Percentiles rank a stretch among this genome's conserved stretches.
These are phyloP conservation scores for Alternaria sp. DNA, from an alignment of 2,329 filamentous ascomycete species.

Conservation along the genomic window DNA sequence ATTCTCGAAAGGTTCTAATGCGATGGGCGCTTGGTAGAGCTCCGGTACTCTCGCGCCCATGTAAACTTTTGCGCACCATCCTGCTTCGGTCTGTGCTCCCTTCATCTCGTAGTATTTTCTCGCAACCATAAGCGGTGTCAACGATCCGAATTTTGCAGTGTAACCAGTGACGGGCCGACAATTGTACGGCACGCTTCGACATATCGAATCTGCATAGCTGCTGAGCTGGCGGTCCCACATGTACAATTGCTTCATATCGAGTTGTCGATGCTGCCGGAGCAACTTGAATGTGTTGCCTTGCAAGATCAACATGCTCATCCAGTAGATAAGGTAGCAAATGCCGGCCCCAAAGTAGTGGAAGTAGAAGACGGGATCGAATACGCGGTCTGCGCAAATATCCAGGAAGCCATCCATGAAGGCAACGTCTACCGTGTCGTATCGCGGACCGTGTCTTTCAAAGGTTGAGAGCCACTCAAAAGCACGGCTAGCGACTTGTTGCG, in stretches of 20 bases:
- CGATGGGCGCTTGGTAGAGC: constrained; percentile 35
- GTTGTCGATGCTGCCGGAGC: constrained; percentile 28
- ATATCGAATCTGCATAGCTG: constrained; percentile 41
- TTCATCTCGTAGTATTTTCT: constrained; percentile 44
- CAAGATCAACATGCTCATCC: constrained; percentile 47
- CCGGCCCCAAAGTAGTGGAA: constrained; percentile 42
- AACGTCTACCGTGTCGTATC: constrained; percentile 35
- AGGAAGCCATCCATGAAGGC: constrained; percentile 34
- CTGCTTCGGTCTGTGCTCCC: constrained; percentile 29
- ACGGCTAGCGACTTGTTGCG: constrained; percentile 29
- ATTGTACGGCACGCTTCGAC: constrained; percentile 42
- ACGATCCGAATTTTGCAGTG: constrained; percentile 39
- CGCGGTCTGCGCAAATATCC: constrained; percentile 31
- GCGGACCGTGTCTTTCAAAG: constrained; percentile 40
- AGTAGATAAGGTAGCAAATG: constrained; percentile 46
- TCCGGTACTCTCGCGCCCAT: constrained; percentile 38
- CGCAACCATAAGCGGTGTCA: constrained; percentile 46
- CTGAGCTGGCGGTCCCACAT: constrained; percentile 42
- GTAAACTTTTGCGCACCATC: constrained; percentile 43
- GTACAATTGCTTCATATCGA: constrained; percentile 38
- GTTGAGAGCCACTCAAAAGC: constrained; percentile 39
- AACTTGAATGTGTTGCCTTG: constrained; percentile 45
- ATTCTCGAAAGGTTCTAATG: constrained; percentile 34
- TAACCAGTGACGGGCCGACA: constrained; percentile 38
- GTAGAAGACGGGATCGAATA: constrained; percentile 39